A percentile compares a stretch with the other conserved stretches of the same genome.
Conservation (phyloP, 139 green algal species). For the Desmodesmus armatus region DNA sequence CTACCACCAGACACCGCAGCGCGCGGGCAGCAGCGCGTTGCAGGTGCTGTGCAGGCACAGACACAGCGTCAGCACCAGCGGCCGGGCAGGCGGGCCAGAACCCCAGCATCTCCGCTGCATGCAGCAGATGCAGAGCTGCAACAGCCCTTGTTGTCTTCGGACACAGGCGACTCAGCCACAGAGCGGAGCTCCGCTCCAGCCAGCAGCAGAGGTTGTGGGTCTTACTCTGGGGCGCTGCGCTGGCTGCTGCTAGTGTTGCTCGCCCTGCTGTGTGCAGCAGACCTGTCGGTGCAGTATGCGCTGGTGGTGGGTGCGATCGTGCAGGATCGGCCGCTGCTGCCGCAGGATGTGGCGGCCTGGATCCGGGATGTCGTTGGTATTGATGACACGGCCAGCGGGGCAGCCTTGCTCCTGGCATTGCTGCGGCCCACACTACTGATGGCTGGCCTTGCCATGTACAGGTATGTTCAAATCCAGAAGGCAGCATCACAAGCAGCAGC, state of each 20-base stretch:
- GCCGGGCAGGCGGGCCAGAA: not conserved
- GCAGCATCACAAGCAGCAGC: no score
- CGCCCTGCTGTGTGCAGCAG: not conserved
- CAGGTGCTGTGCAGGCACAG: not conserved
- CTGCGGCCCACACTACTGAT: slow-evolving; percentile 19
- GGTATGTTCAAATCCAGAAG: no score
- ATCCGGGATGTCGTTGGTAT: slow-evolving; percentile 24
- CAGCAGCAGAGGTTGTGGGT: no score
- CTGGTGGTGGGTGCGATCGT: slow-evolving; percentile 40
- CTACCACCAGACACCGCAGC: slow-evolving; percentile 13
- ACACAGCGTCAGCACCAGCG: not conserved
- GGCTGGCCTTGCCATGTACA: slow-evolving; percentile 7
- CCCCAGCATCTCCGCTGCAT: no score
- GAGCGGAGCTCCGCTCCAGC: no score
- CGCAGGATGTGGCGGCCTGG: slow-evolving; percentile 1
- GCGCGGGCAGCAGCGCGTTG: not conserved
- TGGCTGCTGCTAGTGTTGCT: slow-evolving; percentile 39
- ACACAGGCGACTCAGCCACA: not conserved
- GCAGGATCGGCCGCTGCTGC: slow-evolving; percentile 16
- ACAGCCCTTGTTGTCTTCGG: not conserved
- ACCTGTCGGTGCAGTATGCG: slow-evolving; percentile 28
- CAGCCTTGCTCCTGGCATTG: slow-evolving; percentile 2
- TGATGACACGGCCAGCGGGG: slow-evolving; percentile 16
- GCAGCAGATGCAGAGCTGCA: not conserved
- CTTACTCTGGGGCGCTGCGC: not conserved